Conservation (phyloP, 1,284 basidiomycete species). For the Ustilago tritici region DNA sequence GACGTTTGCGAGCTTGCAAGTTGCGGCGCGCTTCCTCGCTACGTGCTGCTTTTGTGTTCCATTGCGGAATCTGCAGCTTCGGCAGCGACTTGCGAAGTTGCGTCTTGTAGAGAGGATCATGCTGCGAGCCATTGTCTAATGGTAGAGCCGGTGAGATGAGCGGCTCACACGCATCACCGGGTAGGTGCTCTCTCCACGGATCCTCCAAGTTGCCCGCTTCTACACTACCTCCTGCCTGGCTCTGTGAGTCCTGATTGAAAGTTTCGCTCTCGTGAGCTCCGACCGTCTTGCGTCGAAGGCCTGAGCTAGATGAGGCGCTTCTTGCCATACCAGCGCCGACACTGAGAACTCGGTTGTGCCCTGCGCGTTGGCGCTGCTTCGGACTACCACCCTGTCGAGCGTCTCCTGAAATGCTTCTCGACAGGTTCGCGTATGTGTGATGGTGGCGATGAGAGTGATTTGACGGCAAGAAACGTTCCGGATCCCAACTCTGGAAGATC, state of each 20-base stretch:
- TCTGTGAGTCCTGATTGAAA: conserved; percentile 4
- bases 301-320: conserved; percentile 28
- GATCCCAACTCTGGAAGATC: conserved; percentile 60
- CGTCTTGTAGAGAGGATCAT: conserved; percentile 20
- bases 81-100: conserved; percentile 32
- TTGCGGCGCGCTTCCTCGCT: conserved; percentile 19
- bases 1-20: conserved; percentile 13
- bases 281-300: conserved; percentile 27
- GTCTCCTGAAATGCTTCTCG: conserved; percentile 30
- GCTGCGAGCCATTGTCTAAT: conserved; percentile 9
- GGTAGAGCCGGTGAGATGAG: conserved; percentile 46
- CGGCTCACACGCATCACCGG: conserved; percentile 52
- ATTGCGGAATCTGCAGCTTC: conserved; percentile 43
- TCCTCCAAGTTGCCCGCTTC: conserved; percentile 49
- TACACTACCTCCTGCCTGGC: conserved; percentile 11
- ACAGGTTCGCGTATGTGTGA: conserved; percentile 7
- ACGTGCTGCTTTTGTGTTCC: conserved; percentile 39
- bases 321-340: conserved; percentile 18
- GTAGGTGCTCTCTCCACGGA: conserved; percentile 57
- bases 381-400: conserved; percentile 12
- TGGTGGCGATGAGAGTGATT: conserved; percentile 41
- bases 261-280: conserved; percentile 25
- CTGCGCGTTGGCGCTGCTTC: conserved; percentile 5
- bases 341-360: conserved; percentile 40
- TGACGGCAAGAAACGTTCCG: conserved; percentile 53